These are phyloP conservation scores for Penicillium sp. DNA, from an alignment of 2,329 filamentous ascomycete genomes.

Conservation along the genomic window DNA sequence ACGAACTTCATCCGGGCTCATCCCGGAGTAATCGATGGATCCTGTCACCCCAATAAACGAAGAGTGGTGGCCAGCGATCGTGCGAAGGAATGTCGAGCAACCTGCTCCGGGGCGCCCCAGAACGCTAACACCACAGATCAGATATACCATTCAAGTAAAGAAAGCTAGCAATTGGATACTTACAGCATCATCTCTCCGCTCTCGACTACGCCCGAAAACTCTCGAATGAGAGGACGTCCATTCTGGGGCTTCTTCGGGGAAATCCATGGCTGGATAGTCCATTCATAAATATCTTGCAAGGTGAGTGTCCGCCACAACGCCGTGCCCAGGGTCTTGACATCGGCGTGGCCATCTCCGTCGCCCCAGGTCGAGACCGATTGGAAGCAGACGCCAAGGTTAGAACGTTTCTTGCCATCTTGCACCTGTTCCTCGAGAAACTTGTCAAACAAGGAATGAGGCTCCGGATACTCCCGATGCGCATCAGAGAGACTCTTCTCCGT, in stretches of 20 bases:
- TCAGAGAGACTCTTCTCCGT: slow-evolving; percentile 20
- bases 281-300: slow-evolving; percentile 64
- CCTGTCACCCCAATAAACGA: slow-evolving; percentile 64
- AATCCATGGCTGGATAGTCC: slow-evolving; percentile 50
- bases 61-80: slow-evolving; percentile 64
- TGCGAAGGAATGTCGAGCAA: slow-evolving; percentile 70
- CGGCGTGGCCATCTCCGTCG: slow-evolving; percentile 58
- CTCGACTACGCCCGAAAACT: slow-evolving; percentile 64
- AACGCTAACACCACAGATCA: slow-evolving; percentile 36
- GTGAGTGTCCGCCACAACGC: slow-evolving; percentile 73
- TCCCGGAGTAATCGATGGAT: slow-evolving; percentile 66
- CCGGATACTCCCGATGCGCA: slow-evolving; percentile 21
- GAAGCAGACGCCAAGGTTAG: slow-evolving; percentile 72
- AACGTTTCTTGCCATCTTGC: slow-evolving; percentile 61
- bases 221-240: slow-evolving; percentile 56
- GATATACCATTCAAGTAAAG: not conserved
- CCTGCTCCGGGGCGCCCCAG: slow-evolving; percentile 68
- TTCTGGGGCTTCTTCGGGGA: slow-evolving; percentile 44
- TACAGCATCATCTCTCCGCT: slow-evolving; percentile 65
- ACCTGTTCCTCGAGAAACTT: slow-evolving; percentile 69
- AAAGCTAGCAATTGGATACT: slow-evolving; percentile 10
- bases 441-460: slow-evolving; percentile 61
- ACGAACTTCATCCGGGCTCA: slow-evolving; percentile 61
- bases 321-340: slow-evolving; percentile 66
- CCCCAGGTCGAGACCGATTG: slow-evolving; percentile 71